Conservation (phyloP, 768 basidiomycete species). For the Tephrocybe sp. region DNA sequence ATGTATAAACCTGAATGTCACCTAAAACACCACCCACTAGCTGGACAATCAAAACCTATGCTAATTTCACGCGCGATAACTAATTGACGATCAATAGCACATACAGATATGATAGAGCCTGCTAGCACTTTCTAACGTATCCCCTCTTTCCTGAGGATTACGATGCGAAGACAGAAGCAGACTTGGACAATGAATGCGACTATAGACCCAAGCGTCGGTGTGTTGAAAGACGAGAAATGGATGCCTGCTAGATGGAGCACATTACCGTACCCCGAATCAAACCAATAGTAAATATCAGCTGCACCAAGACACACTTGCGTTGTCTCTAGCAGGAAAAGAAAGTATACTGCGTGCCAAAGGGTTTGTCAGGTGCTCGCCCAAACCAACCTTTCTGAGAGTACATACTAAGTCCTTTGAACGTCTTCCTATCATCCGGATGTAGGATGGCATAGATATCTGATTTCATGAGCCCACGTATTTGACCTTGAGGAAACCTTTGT, state of each 20-base stretch:
- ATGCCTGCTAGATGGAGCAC: slow-evolving; percentile 19
- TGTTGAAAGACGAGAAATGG: slow-evolving; percentile 14
- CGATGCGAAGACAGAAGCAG: slow-evolving; percentile 6
- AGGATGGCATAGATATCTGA: not conserved
- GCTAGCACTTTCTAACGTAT: not conserved
- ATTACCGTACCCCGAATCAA: slow-evolving; percentile 26
- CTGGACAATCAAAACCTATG: not conserved
- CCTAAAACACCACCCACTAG: not conserved
- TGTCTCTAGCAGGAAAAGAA: slow-evolving; percentile 24
- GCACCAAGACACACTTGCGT: slow-evolving; percentile 28
- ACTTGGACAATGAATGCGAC: slow-evolving; percentile 7
- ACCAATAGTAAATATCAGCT: slow-evolving; percentile 26
- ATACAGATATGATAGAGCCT: not conserved
- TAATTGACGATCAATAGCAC: not conserved
- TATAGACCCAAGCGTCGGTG: slow-evolving; percentile 1
- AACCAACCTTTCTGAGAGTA: not conserved
- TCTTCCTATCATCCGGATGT: not conserved
- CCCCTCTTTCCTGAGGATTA: not conserved
- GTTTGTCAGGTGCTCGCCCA: too few relatives aligned
- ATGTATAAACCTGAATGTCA: not conserved
- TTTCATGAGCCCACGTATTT: not conserved
- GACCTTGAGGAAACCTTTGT: not conserved
- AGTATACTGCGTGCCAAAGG: slow-evolving; percentile 20
- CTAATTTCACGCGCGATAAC: not conserved
- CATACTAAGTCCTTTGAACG: not conserved